Base-by-base conservation (phyloP, 331 rosid genomes). In the Malus hybrid region DNA sequence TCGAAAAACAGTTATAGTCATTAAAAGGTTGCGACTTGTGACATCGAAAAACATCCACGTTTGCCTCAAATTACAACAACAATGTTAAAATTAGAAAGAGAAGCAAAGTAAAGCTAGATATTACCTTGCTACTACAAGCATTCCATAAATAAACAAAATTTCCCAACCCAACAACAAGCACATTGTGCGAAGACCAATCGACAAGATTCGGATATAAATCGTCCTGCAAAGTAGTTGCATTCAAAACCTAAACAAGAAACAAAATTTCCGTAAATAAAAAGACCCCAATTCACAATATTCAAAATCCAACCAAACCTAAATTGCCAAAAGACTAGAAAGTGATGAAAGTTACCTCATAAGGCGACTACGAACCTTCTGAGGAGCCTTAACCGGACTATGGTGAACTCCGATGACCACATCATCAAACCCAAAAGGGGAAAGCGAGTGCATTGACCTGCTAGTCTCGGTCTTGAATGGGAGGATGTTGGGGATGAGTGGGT, bases 71-170 rank as follows among this genome's bases (percentile, higher is more conserved):
- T 39, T 12, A 69, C 61, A 68, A 14, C 60, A 62, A 61, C 52
- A 55, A 60, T 24, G 24, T 14, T 5, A n/a, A 28, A 34, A 6
- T 31, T 20, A 14, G 5, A 13, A 29, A 72, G 27, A 2, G 3
- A 64, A 71, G 20, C 73, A 5, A 31, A 20, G 24, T 24, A 36
- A 36, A 0, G 44, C 44, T 10, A 76, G 29, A 81, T 59, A 77
- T 73, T 68, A 90, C 99, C 96, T 90, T 95, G 85, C 97, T 95
- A 73, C 97, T 92, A 70, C 96, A 92, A 71, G 99, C 99, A 88
- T 95, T 92, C 99, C 99, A 95, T 59, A 95, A 87, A 82, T 95
- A 95, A 85, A 95, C 97, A 79, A 96, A 95, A 74, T 91, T 93
- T 12, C 97, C 98, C 83, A 95, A 79, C 36, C 99, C 99, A 65